These are phyloP conservation scores for Eimeria sp. DNA, from an alignment of 169 alveolate species.

Conservation along the genomic window DNA sequence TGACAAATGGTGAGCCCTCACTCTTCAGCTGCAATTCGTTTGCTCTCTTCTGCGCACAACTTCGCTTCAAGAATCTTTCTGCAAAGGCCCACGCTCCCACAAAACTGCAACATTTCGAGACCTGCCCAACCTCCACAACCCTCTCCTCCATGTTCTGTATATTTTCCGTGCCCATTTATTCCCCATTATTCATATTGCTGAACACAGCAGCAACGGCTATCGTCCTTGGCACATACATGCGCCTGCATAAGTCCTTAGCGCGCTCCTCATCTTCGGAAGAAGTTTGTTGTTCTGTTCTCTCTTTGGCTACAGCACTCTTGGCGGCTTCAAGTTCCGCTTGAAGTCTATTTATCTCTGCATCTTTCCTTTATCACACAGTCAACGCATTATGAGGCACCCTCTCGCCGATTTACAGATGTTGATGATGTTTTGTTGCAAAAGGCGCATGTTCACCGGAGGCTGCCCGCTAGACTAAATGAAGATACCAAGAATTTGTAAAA, in stretches of 20 bases:
- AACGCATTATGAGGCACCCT: not conserved
- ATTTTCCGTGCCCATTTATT: not conserved
- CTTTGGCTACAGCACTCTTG: not conserved
- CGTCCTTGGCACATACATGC: conserved; percentile 20
- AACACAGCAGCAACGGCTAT: not conserved
- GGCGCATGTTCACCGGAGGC: not conserved
- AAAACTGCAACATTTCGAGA: not conserved
- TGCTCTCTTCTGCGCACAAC: conserved; percentile 31
- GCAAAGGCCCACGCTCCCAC: not conserved
- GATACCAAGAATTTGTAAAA: not conserved
- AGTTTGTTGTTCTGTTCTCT: not conserved
- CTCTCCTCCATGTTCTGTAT: not conserved
- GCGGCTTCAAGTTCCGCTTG: conserved; percentile 20
- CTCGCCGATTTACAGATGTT: not conserved
- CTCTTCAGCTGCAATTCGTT: conserved; percentile 65
- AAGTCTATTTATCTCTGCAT: conserved; percentile 15
- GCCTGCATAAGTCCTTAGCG: not conserved
- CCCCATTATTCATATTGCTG: not conserved
- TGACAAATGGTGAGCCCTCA: not conserved
- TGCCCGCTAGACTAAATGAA: not conserved
- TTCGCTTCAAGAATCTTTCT: not conserved
- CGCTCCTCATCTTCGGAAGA: conserved; percentile 32
- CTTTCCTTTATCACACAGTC: conserved; percentile 21
- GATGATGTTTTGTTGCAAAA: not conserved
- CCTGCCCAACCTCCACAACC: not conserved